A percentile compares a stretch with the other conserved stretches of the same genome.
These are phyloP conservation scores for Isabelozyma heimii DNA, from an alignment of 805 yeast species.

Conservation along the genomic window DNA sequence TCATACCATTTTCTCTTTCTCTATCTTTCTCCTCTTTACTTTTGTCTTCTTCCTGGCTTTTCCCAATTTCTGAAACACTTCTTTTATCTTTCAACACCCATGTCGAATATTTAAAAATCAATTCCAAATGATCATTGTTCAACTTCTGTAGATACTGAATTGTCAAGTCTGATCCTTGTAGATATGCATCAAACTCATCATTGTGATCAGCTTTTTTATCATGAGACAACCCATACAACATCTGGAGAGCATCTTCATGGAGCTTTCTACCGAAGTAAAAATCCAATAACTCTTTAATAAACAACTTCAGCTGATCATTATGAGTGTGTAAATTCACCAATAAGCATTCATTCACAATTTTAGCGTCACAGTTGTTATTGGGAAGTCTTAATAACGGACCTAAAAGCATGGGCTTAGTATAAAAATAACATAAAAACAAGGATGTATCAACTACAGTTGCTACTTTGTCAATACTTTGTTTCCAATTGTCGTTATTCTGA, in stretches of 20 bases:
- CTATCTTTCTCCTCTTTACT: constrained; percentile 8
- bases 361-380: constrained; percentile 68
- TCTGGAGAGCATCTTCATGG: constrained; percentile 65
- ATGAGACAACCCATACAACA: constrained; percentile 42
- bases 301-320: constrained; percentile 25
- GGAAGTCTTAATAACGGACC: constrained; percentile 79
- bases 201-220: constrained; percentile 12
- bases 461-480: constrained; percentile 20
- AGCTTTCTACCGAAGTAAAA: constrained; percentile 63
- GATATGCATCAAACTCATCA: constrained; percentile 19
- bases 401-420: constrained; percentile 67
- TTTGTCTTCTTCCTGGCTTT: constrained; percentile 2
- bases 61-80: not conserved
- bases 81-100: constrained; percentile 44
- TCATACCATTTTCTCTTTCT: constrained; percentile 14
- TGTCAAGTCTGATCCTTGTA: constrained; percentile 42
- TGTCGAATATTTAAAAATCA: constrained; percentile 55
- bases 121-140: constrained; percentile 43
- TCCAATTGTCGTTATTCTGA: constrained; percentile 13
- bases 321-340: constrained; percentile 29
- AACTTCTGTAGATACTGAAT: constrained; percentile 60
- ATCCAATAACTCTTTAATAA: constrained; percentile 70
- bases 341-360: constrained; percentile 56
- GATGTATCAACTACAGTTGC: constrained; percentile 70
- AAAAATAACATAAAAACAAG: constrained; percentile 68